Conservation (phyloP, 805 yeast species). For the Candida patagonica region DNA sequence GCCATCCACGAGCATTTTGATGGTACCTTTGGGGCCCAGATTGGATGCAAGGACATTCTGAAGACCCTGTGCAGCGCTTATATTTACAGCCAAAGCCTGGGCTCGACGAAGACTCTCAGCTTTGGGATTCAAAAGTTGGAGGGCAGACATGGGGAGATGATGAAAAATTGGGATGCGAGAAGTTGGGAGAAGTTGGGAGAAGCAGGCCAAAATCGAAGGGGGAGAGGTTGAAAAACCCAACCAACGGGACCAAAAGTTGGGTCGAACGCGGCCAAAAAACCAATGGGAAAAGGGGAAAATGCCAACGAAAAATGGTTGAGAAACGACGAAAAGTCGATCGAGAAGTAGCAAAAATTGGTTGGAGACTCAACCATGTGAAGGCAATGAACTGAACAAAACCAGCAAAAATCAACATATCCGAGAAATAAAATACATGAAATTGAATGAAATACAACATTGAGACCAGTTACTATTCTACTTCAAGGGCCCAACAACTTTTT, state of each 20-base stretch:
- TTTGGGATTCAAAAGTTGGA: constrained; percentile 90
- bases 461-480: too few species aligned
- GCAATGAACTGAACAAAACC: too few species aligned
- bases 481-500: too few species aligned
- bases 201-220: too few species aligned
- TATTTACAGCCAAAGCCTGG: constrained; percentile 92
- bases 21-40: constrained; percentile 93
- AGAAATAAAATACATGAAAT: too few species aligned
- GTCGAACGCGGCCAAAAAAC: background rate
- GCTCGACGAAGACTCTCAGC: constrained; percentile 95
- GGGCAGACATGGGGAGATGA: constrained; percentile 15
- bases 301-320: background rate
- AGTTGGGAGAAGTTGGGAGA: too few species aligned
- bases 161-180: background rate
- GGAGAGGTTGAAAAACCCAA: background rate
- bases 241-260: too few species aligned
- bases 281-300: background rate
- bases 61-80: constrained; percentile 92
- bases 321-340: too few species aligned
- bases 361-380: too few species aligned
- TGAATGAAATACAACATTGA: too few species aligned
- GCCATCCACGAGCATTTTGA: constrained; percentile 94
- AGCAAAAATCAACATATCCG: too few species aligned
- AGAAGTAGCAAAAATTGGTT: too few species aligned
- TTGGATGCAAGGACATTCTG: constrained; percentile 88